Conservation (phyloP, 371 early-diverging fungal species). For the Blakeslea trispora region DNA sequence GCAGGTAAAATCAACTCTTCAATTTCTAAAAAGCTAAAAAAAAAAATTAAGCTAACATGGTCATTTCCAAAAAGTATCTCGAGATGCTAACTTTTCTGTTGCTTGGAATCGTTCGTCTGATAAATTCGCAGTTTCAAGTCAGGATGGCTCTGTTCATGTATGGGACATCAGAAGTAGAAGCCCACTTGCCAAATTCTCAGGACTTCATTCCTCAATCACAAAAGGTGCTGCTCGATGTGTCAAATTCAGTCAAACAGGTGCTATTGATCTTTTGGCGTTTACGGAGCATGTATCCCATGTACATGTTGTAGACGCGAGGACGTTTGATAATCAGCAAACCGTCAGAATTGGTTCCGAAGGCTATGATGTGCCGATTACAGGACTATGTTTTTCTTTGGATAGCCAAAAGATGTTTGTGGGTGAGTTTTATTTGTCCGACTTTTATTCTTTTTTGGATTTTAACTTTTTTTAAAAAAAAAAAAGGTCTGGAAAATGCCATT, state of each 20-base stretch:
- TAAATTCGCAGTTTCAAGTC: constrained; percentile 79
- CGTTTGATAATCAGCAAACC: constrained; percentile 73
- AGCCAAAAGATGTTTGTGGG: constrained; percentile 81
- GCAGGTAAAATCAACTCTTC: constrained; percentile 44
- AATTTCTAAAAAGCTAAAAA: constrained; percentile 6
- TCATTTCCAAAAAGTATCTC: constrained; percentile 20
- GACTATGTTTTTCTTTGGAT: constrained; percentile 77
- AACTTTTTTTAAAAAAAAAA: too few relatives aligned
- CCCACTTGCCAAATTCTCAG: constrained; percentile 49
- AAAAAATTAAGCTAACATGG: background rate
- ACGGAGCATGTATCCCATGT: constrained; percentile 88
- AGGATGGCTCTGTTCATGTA: constrained; percentile 83
- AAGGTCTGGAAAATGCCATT: constrained; percentile 58
- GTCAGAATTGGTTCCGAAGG: constrained; percentile 55
- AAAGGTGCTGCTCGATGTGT: constrained; percentile 86
- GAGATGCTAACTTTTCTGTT: constrained; percentile 39
- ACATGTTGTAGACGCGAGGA: constrained; percentile 84
- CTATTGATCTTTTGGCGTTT: constrained; percentile 80
- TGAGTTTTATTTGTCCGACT: constrained; percentile 23
- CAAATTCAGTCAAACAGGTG: constrained; percentile 80
- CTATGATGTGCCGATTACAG: constrained; percentile 79
- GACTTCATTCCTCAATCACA: constrained; percentile 57
- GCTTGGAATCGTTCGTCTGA: constrained; percentile 74
- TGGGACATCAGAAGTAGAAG: constrained; percentile 56
- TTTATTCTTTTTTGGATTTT: constrained; percentile 3